Base-by-base conservation (phyloP, 2,329 filamentous ascomycete species). In the Epicoccum nigrum region DNA sequence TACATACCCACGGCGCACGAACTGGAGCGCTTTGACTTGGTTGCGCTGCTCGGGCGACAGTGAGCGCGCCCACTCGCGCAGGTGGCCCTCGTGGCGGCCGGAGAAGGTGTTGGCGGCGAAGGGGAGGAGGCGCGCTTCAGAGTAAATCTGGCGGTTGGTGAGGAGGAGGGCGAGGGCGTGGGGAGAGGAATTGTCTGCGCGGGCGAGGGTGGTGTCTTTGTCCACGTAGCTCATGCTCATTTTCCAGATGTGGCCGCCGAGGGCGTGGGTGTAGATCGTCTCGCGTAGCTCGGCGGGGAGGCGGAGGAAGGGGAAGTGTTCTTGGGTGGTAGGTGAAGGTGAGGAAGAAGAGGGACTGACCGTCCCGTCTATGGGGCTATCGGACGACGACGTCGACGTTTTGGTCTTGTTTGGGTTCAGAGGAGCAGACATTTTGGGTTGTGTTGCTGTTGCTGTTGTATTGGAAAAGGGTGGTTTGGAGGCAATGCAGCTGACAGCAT, bases 91-190 rank as follows among this genome's bases (percentile, higher is more conserved):
- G 31, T 51, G 37, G 25, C 38, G 31, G 12, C 42, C 32, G 17
- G 23, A 37, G 33, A 53, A 53, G 20, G 44, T 53, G 27, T 34
- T 53, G 27, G 30, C 32, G 15, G 40, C 16, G 21, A 47, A 47
- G 25, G 50, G 50, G 15, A 43, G 34, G 33, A 47, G 44, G 2
- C 9, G 27, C 11, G 50, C 27, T 16, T 53, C 50, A 7, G 43
- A 13, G 12, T 47, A 17, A 5, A 47, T 39, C 16, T 53, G 43
- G 16, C 39, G 50, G 13, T 47, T 47, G 20, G 44, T 39, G 19
- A 17, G 33, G 4, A 53, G 21, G 2, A 53, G 50, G 35, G 43
- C 39, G 3, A 47, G 16, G 16, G 35, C 34, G 11, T 47, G 13
- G n/a, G 30, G 30, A 19, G 16, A 3, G 7, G 35, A n/a, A 17